Conservation (phyloP, 2,329 filamentous ascomycete species). For the Pseudocercospora ulei region DNA sequence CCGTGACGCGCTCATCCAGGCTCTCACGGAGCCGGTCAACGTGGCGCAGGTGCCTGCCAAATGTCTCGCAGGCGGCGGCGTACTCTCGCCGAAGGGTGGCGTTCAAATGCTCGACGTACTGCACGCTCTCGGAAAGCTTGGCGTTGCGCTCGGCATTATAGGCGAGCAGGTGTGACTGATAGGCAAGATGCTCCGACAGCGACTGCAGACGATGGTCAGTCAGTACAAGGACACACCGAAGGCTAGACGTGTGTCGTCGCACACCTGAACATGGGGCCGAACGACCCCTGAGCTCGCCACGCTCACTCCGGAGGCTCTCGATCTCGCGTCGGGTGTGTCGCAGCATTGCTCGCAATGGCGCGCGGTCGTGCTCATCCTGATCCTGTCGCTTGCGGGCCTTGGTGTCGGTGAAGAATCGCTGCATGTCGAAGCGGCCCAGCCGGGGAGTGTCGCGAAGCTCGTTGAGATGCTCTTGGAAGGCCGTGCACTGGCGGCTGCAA, state of each 20-base stretch:
- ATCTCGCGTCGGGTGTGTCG: conserved; percentile 7
- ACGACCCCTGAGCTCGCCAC: conserved; percentile 9
- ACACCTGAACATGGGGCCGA: not conserved
- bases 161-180: conserved; percentile 9
- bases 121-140: conserved; percentile 6
- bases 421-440: conserved; percentile 9
- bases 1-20: conserved; percentile 2
- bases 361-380: conserved; percentile 7
- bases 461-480: conserved; percentile 12
- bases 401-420: conserved; percentile 3
- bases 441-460: conserved; percentile 14
- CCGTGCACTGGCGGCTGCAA: conserved; percentile 12
- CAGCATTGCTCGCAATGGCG: conserved; percentile 4
- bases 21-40: not conserved
- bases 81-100: conserved; percentile 4
- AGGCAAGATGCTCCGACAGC: conserved; percentile 11
- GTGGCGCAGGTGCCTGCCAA: not conserved
- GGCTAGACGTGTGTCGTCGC: no score
- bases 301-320: conserved; percentile 10
- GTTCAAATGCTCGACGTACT: conserved; percentile 9
- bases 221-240: no score
- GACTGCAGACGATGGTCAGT: not conserved
- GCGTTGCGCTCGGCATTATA: not conserved
- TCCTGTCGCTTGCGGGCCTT: conserved; percentile 9
- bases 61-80: not conserved